Conservation (phyloP, 176 grass and related monocot genomes). For the Chloris gayana region DNA sequence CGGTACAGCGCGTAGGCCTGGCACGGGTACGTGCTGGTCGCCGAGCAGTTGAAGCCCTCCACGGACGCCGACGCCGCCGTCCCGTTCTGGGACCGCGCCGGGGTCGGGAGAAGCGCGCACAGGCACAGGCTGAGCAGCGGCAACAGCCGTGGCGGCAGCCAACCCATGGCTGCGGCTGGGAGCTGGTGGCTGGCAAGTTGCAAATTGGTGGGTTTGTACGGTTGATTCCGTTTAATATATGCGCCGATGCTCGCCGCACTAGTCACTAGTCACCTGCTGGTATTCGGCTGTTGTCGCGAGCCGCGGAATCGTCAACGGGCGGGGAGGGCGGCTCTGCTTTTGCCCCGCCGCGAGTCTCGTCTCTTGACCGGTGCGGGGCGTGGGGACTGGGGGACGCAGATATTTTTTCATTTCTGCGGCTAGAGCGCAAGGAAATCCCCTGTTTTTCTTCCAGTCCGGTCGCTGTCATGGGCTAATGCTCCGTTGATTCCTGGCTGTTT, state of each 20-base stretch:
- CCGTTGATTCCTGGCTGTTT: not conserved
- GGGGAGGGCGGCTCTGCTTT: not conserved
- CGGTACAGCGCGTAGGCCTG: slow-evolving; percentile 87
- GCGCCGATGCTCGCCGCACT: not conserved
- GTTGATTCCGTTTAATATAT: not conserved
- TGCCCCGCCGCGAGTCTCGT: not conserved
- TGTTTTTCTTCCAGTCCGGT: slow-evolving; percentile 21
- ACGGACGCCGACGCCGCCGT: slow-evolving; percentile 42
- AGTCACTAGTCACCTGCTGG: not conserved
- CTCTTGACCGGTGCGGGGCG: slow-evolving; percentile 12
- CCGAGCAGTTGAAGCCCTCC: slow-evolving; percentile 70
- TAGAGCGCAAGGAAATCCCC: not conserved
- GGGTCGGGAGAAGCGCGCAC: slow-evolving; percentile 16
- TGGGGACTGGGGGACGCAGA: not conserved
- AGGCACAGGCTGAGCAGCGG: slow-evolving; percentile 20
- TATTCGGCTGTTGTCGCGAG: slow-evolving; percentile 33
- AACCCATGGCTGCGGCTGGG: not conserved
- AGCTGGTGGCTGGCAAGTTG: not conserved
- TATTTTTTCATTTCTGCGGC: not conserved
- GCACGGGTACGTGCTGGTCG: slow-evolving; percentile 67
- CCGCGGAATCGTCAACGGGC: slow-evolving; percentile 35
- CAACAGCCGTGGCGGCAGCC: not conserved
- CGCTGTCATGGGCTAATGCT: not conserved
- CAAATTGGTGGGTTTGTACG: not conserved
- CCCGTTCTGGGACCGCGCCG: slow-evolving; percentile 31